These are phyloP conservation scores for Xerophyta viscosa DNA, from an alignment of 106 monocot species.

Conservation along the genomic window DNA sequence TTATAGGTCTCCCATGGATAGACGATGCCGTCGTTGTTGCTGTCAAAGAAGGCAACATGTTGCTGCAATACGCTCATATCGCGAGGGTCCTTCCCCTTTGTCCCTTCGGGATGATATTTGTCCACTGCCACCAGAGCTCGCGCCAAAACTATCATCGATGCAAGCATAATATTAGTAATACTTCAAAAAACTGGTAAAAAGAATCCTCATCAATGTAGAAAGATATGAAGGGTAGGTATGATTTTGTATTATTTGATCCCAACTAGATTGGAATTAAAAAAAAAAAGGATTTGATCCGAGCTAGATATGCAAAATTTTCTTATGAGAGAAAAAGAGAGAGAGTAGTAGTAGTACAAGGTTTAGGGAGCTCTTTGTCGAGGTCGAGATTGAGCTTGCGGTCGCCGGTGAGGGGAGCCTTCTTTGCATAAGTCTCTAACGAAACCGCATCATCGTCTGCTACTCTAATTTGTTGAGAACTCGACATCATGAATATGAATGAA, in stretches of 20 bases:
- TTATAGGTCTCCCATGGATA: slow-evolving; percentile 49
- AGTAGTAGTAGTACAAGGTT: slow-evolving; percentile 4
- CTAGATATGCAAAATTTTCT: too few relatives aligned
- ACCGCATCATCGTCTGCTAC: too few relatives aligned
- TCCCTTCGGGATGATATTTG: slow-evolving; percentile 21
- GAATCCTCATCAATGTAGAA: too few relatives aligned
- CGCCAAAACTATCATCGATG: slow-evolving; percentile 18
- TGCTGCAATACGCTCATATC: slow-evolving; percentile 52
- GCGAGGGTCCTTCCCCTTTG: slow-evolving; percentile 17
- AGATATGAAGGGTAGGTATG: too few relatives aligned
- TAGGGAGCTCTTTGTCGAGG: not conserved
- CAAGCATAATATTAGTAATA: too few relatives aligned
- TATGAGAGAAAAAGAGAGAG: not conserved
- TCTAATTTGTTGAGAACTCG: too few relatives aligned
- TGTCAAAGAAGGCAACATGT: slow-evolving; percentile 52
- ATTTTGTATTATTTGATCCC: too few relatives aligned
- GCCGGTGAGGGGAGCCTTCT: slow-evolving; percentile 6
- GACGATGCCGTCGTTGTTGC: slow-evolving; percentile 38
- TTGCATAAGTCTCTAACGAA: slow-evolving; percentile 3
- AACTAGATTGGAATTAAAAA: too few relatives aligned
- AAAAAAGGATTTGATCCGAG: too few relatives aligned
- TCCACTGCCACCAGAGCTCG: slow-evolving; percentile 32
- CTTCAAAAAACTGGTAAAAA: too few relatives aligned
- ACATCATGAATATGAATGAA: too few relatives aligned
- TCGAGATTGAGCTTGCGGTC: slow-evolving; percentile 7